Conservation (phyloP, 257 asterid genomes). For the Solanum neorickii region DNA sequence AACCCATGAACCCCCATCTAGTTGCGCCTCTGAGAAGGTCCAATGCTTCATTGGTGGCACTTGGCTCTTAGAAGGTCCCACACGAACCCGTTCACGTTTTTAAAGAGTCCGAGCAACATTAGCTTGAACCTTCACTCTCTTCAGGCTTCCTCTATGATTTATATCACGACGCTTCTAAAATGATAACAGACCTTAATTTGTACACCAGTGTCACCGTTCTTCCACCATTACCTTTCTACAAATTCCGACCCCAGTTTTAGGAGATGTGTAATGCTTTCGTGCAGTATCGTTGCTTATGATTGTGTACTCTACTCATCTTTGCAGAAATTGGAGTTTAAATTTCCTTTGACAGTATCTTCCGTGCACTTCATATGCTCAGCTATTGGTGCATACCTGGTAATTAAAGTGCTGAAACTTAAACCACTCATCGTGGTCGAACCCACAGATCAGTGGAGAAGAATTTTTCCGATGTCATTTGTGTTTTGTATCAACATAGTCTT, state of each 20-base stretch:
- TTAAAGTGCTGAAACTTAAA: conserved; percentile 56
- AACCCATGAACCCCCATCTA: too few relatives aligned
- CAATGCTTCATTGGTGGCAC: neutral
- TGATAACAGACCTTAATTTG: neutral
- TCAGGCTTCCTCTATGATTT: neutral
- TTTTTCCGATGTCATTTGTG: conserved; percentile 73
- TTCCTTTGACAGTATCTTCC: neutral
- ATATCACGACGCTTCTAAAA: neutral
- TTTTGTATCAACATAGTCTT: conserved; percentile 72
- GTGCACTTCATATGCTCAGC: conserved; percentile 51
- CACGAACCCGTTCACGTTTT: too few relatives aligned
- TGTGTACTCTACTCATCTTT: neutral
- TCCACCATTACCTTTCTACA: neutral
- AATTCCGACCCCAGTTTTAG: neutral
- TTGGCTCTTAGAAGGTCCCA: neutral
- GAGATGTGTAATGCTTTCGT: neutral
- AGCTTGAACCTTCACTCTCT: too few relatives aligned
- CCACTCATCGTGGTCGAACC: conserved; percentile 59
- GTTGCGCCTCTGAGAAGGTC: neutral
- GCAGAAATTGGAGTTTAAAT: neutral
- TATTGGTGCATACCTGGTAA: conserved; percentile 54
- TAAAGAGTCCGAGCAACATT: too few relatives aligned
- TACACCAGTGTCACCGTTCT: neutral
- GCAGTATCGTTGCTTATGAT: neutral
- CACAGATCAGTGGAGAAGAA: conserved; percentile 70